Percentiles rank a stretch among this genome's conserved stretches.
Evolutionary conservation across 2,329 filamentous ascomycete genomes (phyloP).

Genomic region (Endothia cerciana): DNA sequence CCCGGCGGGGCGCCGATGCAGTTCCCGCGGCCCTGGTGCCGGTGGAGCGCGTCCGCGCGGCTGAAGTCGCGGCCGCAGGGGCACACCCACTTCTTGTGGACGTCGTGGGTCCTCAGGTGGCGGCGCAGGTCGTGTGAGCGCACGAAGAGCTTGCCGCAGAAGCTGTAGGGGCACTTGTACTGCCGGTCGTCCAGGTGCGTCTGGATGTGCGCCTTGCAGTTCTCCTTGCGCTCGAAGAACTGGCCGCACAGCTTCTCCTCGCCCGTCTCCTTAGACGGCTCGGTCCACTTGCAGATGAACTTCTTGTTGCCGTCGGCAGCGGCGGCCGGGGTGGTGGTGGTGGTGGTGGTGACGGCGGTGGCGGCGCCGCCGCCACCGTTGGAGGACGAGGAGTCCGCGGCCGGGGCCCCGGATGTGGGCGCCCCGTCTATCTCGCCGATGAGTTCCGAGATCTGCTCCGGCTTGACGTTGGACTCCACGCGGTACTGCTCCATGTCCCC

Average conservation of each 20-base stretch:
- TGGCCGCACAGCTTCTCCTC: constrained; percentile 72
- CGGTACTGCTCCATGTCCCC: constrained; percentile 30
- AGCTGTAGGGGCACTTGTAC: constrained; percentile 79
- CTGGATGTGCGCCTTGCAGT: constrained; percentile 98
- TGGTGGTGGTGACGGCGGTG: too few species aligned
- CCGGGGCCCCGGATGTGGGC: not conserved
- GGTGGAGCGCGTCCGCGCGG: constrained; percentile 90
- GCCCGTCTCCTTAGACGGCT: constrained; percentile 24
- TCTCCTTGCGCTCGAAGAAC: constrained; percentile 94
- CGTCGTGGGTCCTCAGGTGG: constrained; percentile 96
- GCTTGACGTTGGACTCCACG: constrained; percentile 28
- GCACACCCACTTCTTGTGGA: constrained; percentile 93
- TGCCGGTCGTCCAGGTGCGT: constrained; percentile 96
- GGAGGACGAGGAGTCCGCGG: not conserved
- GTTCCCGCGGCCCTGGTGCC: constrained; percentile 94
- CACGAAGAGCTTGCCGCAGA: constrained; percentile 92
- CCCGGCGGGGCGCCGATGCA: constrained; percentile 94
- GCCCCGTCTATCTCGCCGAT: constrained; percentile 26
- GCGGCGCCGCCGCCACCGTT: not conserved
- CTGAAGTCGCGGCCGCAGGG: constrained; percentile 94
- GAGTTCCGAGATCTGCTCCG: constrained; percentile 28
- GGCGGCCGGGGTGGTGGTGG: not conserved
- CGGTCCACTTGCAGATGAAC: constrained; percentile 29
- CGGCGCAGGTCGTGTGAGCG: constrained; percentile 96
- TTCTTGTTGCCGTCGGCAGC: constrained; percentile 25